phyloP scores from a whole-genome alignment of 164 flowering plant genomes.

The Santalum album region DNA sequence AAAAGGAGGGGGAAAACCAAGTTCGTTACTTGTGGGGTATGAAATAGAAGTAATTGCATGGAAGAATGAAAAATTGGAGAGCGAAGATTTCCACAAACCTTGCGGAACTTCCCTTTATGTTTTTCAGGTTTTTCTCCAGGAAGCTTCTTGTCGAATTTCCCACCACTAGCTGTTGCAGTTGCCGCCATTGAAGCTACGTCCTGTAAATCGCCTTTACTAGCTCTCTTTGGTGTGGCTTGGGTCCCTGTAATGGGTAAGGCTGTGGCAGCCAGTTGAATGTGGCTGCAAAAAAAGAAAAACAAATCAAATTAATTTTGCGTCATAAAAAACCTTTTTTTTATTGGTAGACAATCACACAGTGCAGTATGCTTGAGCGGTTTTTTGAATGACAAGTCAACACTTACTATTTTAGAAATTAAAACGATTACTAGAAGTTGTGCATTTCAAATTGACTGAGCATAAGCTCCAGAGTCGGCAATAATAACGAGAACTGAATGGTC shows the following conservation, averaged over 20 bases:
- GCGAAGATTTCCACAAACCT: constrained; percentile 39
- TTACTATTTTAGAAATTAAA: too few relatives aligned
- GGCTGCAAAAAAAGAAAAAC: constrained; percentile 39
- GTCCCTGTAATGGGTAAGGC: constrained; percentile 83
- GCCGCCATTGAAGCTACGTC: constrained; percentile 83
- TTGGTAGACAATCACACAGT: too few relatives aligned
- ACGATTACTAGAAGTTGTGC: too few relatives aligned
- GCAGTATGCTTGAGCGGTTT: too few relatives aligned
- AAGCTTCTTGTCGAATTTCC: constrained; percentile 91
- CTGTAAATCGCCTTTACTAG: constrained; percentile 57
- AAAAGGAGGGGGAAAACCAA: not conserved
- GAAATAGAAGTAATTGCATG: not conserved
- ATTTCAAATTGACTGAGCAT: too few relatives aligned
- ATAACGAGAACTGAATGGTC: too few relatives aligned
- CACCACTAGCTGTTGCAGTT: constrained; percentile 89
- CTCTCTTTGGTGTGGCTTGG: constrained; percentile 53
- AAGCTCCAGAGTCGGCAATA: too few relatives aligned
- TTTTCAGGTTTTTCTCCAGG: constrained; percentile 81
- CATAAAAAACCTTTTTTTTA: too few relatives aligned
- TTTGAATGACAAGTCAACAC: too few relatives aligned
- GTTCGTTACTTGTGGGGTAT: not conserved
- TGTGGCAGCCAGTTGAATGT: constrained; percentile 83
- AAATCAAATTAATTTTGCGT: too few relatives aligned
- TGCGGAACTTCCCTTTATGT: constrained; percentile 71
- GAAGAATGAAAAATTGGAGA: constrained; percentile 2